Evolutionary conservation across 768 basidiomycete genomes (phyloP).

Genomic region (Russula olivacea): DNA sequence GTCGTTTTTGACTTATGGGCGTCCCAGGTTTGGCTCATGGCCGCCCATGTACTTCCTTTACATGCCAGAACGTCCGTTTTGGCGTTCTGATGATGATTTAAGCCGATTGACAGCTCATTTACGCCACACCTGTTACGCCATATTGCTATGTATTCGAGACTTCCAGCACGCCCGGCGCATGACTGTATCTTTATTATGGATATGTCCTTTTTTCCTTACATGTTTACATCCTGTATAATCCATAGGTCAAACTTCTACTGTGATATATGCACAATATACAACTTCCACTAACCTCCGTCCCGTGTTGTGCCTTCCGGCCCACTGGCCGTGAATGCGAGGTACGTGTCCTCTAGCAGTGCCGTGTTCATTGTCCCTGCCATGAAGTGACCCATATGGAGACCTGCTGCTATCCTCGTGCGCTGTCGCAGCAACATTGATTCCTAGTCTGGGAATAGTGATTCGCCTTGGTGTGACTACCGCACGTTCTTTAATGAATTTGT

Average conservation of each 20-base stretch:
- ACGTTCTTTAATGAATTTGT: slow-evolving; percentile 12
- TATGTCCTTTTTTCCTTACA: slow-evolving; percentile 1
- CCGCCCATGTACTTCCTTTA: slow-evolving; percentile 22
- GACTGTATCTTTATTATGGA: slow-evolving; percentile 13
- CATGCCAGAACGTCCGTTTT: slow-evolving; percentile 22
- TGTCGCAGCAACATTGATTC: not conserved
- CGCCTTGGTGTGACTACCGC: not conserved
- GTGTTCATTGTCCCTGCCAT: not conserved
- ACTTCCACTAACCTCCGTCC: not conserved
- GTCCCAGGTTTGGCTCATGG: slow-evolving; percentile 24
- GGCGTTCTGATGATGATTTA: slow-evolving; percentile 21
- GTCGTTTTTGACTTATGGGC: slow-evolving; percentile 16
- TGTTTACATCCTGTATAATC: slow-evolving; percentile 18
- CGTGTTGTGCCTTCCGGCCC: not conserved
- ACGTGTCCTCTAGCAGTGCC: not conserved
- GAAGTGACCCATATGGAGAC: slow-evolving; percentile 7
- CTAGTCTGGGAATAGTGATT: not conserved
- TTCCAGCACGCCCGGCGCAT: slow-evolving; percentile 18
- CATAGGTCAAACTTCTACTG: not conserved
- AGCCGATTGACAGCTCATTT: slow-evolving; percentile 23
- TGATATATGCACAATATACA: not conserved
- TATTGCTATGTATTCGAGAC: slow-evolving; percentile 18
- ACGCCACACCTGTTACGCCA: slow-evolving; percentile 12
- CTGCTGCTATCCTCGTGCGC: slow-evolving; percentile 19
- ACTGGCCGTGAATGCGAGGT: not conserved